phyloP scores from a whole-genome alignment of 306 rosid genomes.

The Canavalia gladiata region DNA sequence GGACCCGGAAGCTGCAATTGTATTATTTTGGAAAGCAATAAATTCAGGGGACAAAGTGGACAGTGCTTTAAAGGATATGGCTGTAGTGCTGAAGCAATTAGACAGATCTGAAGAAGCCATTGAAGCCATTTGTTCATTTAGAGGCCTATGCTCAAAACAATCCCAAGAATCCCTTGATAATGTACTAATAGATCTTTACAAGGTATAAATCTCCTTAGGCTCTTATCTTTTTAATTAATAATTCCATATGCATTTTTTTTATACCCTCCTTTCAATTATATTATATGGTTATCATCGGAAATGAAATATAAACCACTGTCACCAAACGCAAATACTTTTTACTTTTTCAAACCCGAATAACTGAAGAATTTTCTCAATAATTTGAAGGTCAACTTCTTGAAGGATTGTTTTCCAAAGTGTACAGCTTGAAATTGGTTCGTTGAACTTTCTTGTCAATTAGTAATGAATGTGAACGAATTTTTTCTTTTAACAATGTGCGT shows the following conservation, averaged over 20 bases:
- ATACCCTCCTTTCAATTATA: not conserved
- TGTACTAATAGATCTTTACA: constrained; percentile 87
- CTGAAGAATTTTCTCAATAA: constrained; percentile 2
- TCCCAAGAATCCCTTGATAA: constrained; percentile 95
- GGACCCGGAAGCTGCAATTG: constrained; percentile 85
- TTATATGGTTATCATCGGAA: not conserved
- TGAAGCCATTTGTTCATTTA: constrained; percentile 82
- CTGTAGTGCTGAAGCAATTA: constrained; percentile 88
- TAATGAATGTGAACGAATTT: not conserved
- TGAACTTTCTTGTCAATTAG: not conserved
- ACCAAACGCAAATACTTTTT: not conserved
- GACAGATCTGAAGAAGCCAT: constrained; percentile 91
- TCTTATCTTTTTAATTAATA: not conserved
- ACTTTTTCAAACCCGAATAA: not conserved
- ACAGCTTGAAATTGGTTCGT: not conserved
- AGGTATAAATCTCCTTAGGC: constrained; percentile 57
- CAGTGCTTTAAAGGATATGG: constrained; percentile 96
- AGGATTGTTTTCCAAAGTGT: not conserved
- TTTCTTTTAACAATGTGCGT: not conserved
- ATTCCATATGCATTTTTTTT: not conserved
- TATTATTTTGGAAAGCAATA: constrained; percentile 89
- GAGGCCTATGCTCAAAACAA: constrained; percentile 79
- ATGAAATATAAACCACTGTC: too few species aligned
- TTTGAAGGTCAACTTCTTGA: not conserved
- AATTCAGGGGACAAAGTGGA: constrained; percentile 88